phyloP scores from a whole-genome alignment of 371 early-diverging fungal species.

The Mortierella sp. region DNA sequence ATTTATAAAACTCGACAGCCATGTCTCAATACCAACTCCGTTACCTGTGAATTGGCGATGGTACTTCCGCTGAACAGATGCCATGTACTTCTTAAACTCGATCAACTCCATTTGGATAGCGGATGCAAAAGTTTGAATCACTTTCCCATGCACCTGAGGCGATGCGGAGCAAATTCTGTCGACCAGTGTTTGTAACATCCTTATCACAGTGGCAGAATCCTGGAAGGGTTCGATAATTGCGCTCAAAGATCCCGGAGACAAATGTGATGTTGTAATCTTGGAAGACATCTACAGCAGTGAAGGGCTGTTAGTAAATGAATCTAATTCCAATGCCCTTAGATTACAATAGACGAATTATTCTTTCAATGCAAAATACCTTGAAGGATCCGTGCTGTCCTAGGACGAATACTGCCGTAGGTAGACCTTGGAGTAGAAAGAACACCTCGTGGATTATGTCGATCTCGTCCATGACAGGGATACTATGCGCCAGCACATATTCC shows the following conservation, averaged over 20 bases:
- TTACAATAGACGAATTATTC: not conserved
- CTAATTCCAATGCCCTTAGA: not conserved
- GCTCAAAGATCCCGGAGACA: constrained; percentile 32
- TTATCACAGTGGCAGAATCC: constrained; percentile 15
- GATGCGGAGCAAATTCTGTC: constrained; percentile 42
- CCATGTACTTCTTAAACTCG: constrained; percentile 15
- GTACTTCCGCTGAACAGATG: constrained; percentile 23
- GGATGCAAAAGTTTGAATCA: constrained; percentile 42
- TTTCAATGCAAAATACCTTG: not conserved
- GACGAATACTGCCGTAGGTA: constrained; percentile 27
- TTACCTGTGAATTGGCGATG: constrained; percentile 32
- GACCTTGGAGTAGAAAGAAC: constrained; percentile 43
- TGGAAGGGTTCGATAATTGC: constrained; percentile 27
- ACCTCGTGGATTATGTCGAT: constrained; percentile 43
- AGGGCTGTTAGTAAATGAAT: not conserved
- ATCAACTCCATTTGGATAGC: constrained; percentile 28
- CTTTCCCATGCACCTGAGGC: constrained; percentile 21
- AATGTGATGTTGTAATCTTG: constrained; percentile 25
- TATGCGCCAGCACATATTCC: constrained; percentile 13
- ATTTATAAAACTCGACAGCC: not conserved
- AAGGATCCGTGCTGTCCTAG: not conserved
- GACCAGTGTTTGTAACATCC: constrained; percentile 16
- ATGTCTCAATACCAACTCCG: not conserved
- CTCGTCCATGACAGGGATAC: constrained; percentile 38
- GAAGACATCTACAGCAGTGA: constrained; percentile 9